These are phyloP conservation scores for Exophiala sp. DNA, from an alignment of 2,329 filamentous ascomycete species.

Conservation along the genomic window DNA sequence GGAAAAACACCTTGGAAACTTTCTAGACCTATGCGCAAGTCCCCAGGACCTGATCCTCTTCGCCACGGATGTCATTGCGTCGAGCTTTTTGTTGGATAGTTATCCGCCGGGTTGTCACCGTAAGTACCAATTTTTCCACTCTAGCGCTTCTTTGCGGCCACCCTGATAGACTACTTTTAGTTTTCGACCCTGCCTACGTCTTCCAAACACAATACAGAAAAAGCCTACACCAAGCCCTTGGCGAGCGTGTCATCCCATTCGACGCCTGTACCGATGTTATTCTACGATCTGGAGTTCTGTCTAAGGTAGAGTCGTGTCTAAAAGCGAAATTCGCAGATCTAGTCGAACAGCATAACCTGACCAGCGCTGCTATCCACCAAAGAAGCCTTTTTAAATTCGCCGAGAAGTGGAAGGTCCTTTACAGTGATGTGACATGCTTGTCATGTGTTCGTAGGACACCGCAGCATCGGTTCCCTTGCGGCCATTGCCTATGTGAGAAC, in stretches of 20 bases:
- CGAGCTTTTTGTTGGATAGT: slow-evolving; percentile 29
- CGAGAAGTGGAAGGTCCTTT: slow-evolving; percentile 9
- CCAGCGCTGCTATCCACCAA: slow-evolving; percentile 14
- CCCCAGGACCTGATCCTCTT: slow-evolving; percentile 26
- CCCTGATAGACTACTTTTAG: background rate
- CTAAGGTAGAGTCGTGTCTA: slow-evolving; percentile 16
- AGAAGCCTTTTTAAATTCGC: slow-evolving; percentile 15
- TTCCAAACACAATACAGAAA: slow-evolving; percentile 23
- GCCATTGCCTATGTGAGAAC: slow-evolving; percentile 14
- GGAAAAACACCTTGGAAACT: slow-evolving; percentile 23
- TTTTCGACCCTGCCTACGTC: slow-evolving; percentile 1
- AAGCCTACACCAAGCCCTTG: slow-evolving; percentile 17
- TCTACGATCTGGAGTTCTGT: slow-evolving; percentile 22
- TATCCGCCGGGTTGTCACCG: slow-evolving; percentile 26
- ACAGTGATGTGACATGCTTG: slow-evolving; percentile 17
- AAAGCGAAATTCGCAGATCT: slow-evolving; percentile 16
- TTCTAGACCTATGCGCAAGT: slow-evolving; percentile 22
- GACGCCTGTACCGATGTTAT: slow-evolving; percentile 21
- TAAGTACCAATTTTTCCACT: slow-evolving; percentile 21
- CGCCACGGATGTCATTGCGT: slow-evolving; percentile 28
- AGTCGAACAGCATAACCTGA: slow-evolving; percentile 6
- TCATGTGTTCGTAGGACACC: slow-evolving; percentile 16
- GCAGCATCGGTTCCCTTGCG: slow-evolving; percentile 10
- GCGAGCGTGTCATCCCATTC: slow-evolving; percentile 18
- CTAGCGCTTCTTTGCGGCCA: background rate